These are phyloP conservation scores for Amesomyces nigricolor DNA, from an alignment of 2,329 filamentous ascomycete species.

Conservation along the genomic window DNA sequence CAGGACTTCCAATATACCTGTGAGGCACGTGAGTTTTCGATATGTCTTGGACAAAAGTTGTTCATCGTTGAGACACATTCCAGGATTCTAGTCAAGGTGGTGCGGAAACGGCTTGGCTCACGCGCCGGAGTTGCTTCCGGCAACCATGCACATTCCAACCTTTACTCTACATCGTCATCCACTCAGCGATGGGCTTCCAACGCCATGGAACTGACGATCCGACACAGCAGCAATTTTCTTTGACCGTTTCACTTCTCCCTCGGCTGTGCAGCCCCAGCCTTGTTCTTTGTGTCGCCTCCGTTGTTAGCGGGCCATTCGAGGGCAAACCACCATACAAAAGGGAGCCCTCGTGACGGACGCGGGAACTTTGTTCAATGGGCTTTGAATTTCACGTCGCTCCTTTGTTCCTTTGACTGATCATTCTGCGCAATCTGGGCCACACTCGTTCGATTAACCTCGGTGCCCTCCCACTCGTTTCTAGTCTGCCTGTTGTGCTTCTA, in stretches of 20 bases:
- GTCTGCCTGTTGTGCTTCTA: background rate
- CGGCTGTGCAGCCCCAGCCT: constrained; percentile 9
- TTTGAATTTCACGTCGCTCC: constrained; percentile 16
- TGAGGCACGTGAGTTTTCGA: constrained; percentile 1
- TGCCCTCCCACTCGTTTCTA: constrained; percentile 9
- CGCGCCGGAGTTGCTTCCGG: constrained; percentile 7
- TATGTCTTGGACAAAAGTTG: constrained; percentile 17
- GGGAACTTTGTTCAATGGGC: constrained; percentile 16
- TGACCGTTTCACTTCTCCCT: constrained; percentile 16
- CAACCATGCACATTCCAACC: constrained; percentile 19
- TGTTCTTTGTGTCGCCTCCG: constrained; percentile 19
- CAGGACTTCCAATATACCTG: background rate
- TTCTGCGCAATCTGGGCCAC: constrained; percentile 11
- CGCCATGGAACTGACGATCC: constrained; percentile 12
- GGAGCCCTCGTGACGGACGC: background rate
- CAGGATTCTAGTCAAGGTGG: constrained; percentile 18
- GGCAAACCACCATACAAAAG: constrained; percentile 10
- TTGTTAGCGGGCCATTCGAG: constrained; percentile 6
- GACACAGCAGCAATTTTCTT: constrained; percentile 19
- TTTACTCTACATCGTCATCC: background rate
- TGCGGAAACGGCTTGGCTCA: constrained; percentile 16
- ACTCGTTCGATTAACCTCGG: constrained; percentile 7
- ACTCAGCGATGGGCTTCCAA: constrained; percentile 16
- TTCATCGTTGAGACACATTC: constrained; percentile 20
- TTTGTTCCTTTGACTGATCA: constrained; percentile 23